Conservation (phyloP, 257 asterid species). For the Gentiana dahurica region DNA sequence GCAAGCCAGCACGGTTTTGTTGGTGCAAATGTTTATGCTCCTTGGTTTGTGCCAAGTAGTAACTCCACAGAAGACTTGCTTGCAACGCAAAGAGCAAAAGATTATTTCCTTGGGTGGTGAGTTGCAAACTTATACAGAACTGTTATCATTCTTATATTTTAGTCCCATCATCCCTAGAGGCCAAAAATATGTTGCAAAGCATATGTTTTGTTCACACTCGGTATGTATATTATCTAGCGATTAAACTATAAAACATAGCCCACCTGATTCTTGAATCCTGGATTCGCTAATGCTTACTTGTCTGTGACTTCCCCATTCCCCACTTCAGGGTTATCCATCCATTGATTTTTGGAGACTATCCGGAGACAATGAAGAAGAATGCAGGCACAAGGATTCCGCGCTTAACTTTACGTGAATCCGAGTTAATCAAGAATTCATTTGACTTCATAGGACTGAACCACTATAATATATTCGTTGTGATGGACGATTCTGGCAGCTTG, state of each 20-base stretch:
- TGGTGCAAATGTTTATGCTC: slow-evolving; percentile 32
- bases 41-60: slow-evolving; percentile 27
- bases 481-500: slow-evolving; percentile 19
- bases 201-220: slow-evolving; percentile 31
- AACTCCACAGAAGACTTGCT: slow-evolving; percentile 30
- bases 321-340: slow-evolving; percentile 42
- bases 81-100: slow-evolving; percentile 36
- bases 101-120: slow-evolving; percentile 46
- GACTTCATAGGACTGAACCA: slow-evolving; percentile 54
- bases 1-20: slow-evolving; percentile 31
- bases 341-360: slow-evolving; percentile 49
- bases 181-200: slow-evolving; percentile 27
- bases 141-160: not conserved
- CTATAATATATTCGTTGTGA: slow-evolving; percentile 18
- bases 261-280: too few relatives aligned
- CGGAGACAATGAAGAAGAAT: slow-evolving; percentile 31
- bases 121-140: slow-evolving; percentile 1
- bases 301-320: too few relatives aligned
- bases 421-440: slow-evolving; percentile 38
- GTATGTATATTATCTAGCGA: too few relatives aligned
- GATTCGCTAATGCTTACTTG: too few relatives aligned
- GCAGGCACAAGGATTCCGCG: slow-evolving; percentile 40
- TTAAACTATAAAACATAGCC: too few relatives aligned
- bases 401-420: slow-evolving; percentile 30
- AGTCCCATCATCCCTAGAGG: not conserved